Percentiles rank a stretch among this genome's conserved stretches.
Conservation (phyloP, 805 yeast genomes). For the Pichia scutulata region DNA sequence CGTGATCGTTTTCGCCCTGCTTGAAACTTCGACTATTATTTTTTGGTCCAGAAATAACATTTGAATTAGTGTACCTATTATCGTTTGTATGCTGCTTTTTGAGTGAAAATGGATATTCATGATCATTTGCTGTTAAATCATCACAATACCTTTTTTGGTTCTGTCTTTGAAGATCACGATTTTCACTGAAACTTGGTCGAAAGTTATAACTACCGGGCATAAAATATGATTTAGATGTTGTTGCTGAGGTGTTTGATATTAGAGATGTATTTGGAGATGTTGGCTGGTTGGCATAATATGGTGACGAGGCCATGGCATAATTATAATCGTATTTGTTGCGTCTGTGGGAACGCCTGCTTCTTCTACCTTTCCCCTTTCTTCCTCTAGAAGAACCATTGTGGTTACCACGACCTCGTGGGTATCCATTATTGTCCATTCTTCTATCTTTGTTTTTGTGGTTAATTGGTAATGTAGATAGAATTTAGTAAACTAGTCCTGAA, state of each 20-base stretch:
- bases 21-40: not conserved
- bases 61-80: no score
- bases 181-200: no score
- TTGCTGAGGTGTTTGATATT: no score
- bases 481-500: no score
- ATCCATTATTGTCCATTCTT: not conserved
- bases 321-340: not conserved
- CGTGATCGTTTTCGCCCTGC: not conserved
- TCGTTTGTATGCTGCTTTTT: not conserved
- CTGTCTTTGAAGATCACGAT: not conserved
- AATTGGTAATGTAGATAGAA: not conserved
- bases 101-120: not conserved
- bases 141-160: not conserved
- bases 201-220: not conserved
- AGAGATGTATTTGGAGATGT: not conserved
- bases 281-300: not conserved
- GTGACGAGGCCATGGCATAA: not conserved
- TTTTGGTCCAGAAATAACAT: no score
- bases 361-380: not conserved
- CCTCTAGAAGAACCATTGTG: not conserved
- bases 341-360: not conserved
- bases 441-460: no score
- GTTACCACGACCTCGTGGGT: not conserved
- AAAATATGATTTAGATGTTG: not conserved
- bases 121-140: not conserved